Percentiles rank a stretch among this genome's conserved stretches.
phyloP scores from a whole-genome alignment of 2,329 filamentous ascomycete species.

The Gremmenia infestans region DNA sequence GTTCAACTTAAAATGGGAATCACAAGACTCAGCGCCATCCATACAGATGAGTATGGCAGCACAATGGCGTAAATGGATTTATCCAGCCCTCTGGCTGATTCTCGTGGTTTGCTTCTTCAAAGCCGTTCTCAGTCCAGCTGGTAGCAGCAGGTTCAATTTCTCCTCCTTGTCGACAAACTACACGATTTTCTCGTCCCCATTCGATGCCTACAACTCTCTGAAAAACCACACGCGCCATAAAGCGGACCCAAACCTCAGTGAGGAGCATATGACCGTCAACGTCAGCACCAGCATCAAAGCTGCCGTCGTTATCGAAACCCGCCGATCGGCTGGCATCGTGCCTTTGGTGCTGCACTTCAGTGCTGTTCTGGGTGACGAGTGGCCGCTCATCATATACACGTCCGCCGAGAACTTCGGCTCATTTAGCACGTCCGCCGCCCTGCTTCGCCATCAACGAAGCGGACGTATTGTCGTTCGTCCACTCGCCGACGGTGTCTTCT shows the following conservation, averaged over 20 bases:
- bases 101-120: constrained; percentile 9
- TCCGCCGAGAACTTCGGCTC: constrained; percentile 22
- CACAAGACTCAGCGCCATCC: not conserved
- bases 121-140: not conserved
- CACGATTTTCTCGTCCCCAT: not conserved
- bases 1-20: not conserved
- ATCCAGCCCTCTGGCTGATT: constrained; percentile 11
- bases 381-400: constrained; percentile 42
- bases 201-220: constrained; percentile 3
- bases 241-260: constrained; percentile 1
- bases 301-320: constrained; percentile 37
- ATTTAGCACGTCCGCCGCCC: constrained; percentile 33
- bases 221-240: not conserved
- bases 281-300: constrained; percentile 27
- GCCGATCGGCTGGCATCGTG: constrained; percentile 30
- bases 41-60: not conserved
- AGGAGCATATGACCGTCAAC: constrained; percentile 13
- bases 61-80: constrained; percentile 10
- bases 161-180: constrained; percentile 1
- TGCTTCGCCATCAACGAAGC: constrained; percentile 32
- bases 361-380: constrained; percentile 37
- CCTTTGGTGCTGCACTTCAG: constrained; percentile 37
- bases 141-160: not conserved
- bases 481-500: constrained; percentile 33
- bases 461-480: constrained; percentile 34